Evolutionary conservation across 768 basidiomycete species (phyloP).

Genomic region (Kwoniella dendrophila): DNA sequence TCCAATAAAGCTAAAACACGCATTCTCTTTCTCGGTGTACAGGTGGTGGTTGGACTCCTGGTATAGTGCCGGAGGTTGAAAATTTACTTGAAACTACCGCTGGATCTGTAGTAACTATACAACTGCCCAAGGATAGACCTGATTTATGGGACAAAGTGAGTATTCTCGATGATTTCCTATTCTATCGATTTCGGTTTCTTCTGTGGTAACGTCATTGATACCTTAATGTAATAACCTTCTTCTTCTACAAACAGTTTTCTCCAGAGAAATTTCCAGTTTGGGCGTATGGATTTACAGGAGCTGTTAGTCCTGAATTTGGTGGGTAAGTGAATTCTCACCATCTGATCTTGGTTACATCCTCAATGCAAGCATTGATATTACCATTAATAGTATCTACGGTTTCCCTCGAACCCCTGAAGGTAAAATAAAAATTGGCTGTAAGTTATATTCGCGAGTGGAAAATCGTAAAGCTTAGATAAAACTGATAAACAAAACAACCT

Average conservation of each 20-base stretch:
- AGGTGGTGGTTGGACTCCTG: conserved; percentile 42
- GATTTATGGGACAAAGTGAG: conserved; percentile 33
- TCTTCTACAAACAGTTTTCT: conserved; percentile 20
- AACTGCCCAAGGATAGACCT: conserved; percentile 30
- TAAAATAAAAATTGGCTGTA: conserved; percentile 35
- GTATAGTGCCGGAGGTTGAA: conserved; percentile 27
- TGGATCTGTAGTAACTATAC: conserved; percentile 29
- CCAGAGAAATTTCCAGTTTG: conserved; percentile 36
- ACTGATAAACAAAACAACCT: background rate
- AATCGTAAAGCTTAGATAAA: background rate
- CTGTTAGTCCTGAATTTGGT: conserved; percentile 31
- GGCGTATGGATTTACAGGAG: conserved; percentile 39
- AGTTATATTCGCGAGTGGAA: background rate
- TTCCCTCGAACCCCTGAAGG: conserved; percentile 32
- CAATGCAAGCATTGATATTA: conserved; percentile 20
- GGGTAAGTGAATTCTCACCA: conserved; percentile 4
- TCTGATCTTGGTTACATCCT: background rate
- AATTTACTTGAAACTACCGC: conserved; percentile 35
- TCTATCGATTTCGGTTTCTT: too few relatives aligned
- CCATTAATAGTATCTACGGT: conserved; percentile 16
- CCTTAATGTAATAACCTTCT: background rate
- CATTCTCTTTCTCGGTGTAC: too few relatives aligned
- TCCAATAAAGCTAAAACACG: background rate
- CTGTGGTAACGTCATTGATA: background rate
- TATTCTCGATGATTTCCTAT: too few relatives aligned